Evolutionary conservation across 2,329 filamentous ascomycete genomes (phyloP).

Genomic region (Microsporum canis): DNA sequence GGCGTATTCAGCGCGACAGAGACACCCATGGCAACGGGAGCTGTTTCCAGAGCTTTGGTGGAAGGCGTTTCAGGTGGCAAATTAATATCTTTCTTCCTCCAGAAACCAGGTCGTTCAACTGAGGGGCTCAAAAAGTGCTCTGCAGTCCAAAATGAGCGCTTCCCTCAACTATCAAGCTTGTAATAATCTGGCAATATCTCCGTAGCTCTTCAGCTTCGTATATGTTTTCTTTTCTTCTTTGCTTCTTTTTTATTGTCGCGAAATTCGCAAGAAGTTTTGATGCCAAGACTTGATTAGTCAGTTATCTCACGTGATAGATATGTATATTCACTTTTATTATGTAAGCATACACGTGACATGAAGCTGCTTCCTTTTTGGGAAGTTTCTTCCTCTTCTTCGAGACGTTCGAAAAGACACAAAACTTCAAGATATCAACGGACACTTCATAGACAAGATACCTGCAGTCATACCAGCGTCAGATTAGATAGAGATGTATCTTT

Average conservation of each 20-base stretch:
- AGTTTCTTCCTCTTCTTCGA: too few species aligned
- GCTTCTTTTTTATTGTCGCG: background rate
- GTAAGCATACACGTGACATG: too few species aligned
- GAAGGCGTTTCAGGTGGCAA: slow-evolving; percentile 2
- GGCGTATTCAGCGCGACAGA: slow-evolving; percentile 68
- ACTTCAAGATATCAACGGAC: too few species aligned
- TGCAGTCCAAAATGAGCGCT: background rate
- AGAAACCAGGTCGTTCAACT: background rate
- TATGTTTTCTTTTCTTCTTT: background rate
- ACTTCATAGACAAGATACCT: too few species aligned
- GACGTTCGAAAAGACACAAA: too few species aligned
- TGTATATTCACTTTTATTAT: too few species aligned
- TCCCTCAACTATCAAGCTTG: too few species aligned
- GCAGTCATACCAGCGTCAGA: too few species aligned
- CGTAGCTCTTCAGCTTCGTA: background rate
- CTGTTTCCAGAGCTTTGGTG: background rate
- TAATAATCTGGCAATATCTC: too few species aligned
- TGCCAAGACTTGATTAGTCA: background rate
- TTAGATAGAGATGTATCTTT: too few species aligned
- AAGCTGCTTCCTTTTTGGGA: too few species aligned
- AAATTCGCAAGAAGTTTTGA: background rate
- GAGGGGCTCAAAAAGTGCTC: background rate
- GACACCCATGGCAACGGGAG: slow-evolving; percentile 52
- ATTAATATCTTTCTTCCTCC: background rate
- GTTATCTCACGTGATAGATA: too few species aligned